Evolutionary conservation across 768 basidiomycete species (phyloP), one percentile per base, ranked within the genome.

Genomic region (Podaxis sp.): DNA sequence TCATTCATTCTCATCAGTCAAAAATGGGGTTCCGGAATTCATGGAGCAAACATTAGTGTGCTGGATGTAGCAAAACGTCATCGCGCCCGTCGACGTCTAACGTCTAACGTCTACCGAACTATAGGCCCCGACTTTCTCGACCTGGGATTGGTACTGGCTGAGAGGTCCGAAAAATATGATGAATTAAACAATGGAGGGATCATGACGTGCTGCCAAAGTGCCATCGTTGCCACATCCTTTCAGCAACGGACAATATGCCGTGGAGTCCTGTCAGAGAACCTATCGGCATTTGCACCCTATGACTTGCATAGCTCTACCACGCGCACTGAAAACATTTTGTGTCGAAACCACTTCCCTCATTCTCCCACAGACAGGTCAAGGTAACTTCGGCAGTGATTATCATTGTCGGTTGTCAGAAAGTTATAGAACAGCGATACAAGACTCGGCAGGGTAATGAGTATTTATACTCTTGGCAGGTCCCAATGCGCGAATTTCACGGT

Each of bases 181-280:
- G 52, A 10, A 13, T 53, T 18, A 21, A 36, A 37, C 4, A 13
- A 11, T 48, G 47, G 1, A 23, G 9, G 55, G 21, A 55, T 48
- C 55, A 32, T 28, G 28, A 57, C 55, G 44, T 13, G n/a, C 23
- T 36, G 36, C 21, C 52, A 38, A 38, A 38, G 25, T 47, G 55
- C 23, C 55, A 57, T 53, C 51, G 50, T 53, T 53, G 59, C 42
- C 59, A 60, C 32, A 60, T 53, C 46, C 50, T 21, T 44, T 60
- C 42, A 51, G 25, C 59, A 46, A 58, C 57, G 32, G 56, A 10
- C 36, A 36, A 32, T 36, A 13, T 1, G 23, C 2, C 9, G n/a
- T 54, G n/a, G 21, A 37, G 23, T 42, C 35, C 35, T 54, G 52
- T 38, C 52, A 54, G 16, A 54, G 36, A 21, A 54, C 18, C 35